Conservation (phyloP, 1,284 basidiomycete species). For the Leccinum subfulvum region DNA sequence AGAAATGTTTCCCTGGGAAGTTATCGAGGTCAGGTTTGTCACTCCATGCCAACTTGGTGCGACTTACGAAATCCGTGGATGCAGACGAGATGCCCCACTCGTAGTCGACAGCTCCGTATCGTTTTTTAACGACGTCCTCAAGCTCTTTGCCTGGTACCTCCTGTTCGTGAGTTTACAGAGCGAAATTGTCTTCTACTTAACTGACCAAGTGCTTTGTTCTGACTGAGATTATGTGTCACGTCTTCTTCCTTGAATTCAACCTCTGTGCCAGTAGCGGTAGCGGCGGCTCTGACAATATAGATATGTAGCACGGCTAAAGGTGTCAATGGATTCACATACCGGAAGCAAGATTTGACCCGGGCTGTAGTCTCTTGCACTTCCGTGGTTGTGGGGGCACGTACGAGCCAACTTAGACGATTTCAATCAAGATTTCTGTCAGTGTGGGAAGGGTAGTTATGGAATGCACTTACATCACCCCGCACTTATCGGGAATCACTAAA, state of each 20-base stretch:
- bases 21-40: background rate
- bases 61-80: constrained; percentile 62
- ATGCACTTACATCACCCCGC: constrained; percentile 37
- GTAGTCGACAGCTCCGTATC: constrained; percentile 33
- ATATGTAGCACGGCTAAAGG: background rate
- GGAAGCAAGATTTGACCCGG: constrained; percentile 70
- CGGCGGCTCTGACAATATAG: constrained; percentile 17
- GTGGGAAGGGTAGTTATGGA: background rate
- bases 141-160: constrained; percentile 54
- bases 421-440: background rate
- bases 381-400: constrained; percentile 64
- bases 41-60: background rate
- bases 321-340: constrained; percentile 44
- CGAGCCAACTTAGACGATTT: constrained; percentile 48
- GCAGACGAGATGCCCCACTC: constrained; percentile 36
- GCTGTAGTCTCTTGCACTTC: constrained; percentile 56
- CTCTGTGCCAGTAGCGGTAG: constrained; percentile 65
- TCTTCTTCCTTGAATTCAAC: constrained; percentile 43
- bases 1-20: constrained; percentile 57
- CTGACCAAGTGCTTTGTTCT: constrained; percentile 60
- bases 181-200: background rate
- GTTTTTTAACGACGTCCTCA: constrained; percentile 47
- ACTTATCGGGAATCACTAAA: constrained; percentile 77
- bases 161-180: background rate
- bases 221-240: constrained; percentile 58